phyloP scores from a whole-genome alignment of 2,329 filamentous ascomycete genomes.

The Xylaria sp. region DNA sequence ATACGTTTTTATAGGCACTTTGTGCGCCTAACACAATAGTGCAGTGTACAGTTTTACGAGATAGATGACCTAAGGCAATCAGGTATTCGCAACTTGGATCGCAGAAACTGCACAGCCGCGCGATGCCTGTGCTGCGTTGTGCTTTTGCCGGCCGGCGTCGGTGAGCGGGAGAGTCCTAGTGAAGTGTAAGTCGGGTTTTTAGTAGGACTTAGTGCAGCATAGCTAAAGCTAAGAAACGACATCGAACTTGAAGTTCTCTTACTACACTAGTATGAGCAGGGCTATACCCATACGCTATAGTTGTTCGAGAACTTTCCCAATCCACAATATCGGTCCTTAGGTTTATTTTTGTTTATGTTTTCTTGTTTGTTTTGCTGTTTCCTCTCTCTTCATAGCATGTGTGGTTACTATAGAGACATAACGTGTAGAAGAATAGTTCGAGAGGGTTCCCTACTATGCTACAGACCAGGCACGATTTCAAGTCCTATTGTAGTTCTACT shows the following conservation, averaged over 20 bases:
- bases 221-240: no score
- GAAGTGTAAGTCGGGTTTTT: not conserved
- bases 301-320: conserved; percentile 23
- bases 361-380: not conserved
- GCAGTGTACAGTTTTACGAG: not conserved
- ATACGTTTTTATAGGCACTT: not conserved
- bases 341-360: conserved; percentile 8
- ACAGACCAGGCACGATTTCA: not conserved
- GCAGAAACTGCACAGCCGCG: not conserved
- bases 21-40: not conserved
- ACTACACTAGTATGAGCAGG: no score
- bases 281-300: not conserved
- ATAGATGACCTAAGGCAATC: not conserved
- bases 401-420: conserved; percentile 17
- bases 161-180: conserved; percentile 28
- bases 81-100: not conserved
- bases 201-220: no score
- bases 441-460: not conserved
- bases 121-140: conserved; percentile 3
- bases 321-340: conserved; percentile 9
- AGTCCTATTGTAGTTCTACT: not conserved
- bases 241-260: no score
- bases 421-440: not conserved
- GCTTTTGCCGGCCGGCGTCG: conserved; percentile 22
- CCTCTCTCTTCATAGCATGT: conserved; percentile 1